Evolutionary conservation across 2,329 filamentous ascomycete genomes (phyloP), one percentile per base, ranked within the genome.

Genomic region (Clarireedia paspali): DNA sequence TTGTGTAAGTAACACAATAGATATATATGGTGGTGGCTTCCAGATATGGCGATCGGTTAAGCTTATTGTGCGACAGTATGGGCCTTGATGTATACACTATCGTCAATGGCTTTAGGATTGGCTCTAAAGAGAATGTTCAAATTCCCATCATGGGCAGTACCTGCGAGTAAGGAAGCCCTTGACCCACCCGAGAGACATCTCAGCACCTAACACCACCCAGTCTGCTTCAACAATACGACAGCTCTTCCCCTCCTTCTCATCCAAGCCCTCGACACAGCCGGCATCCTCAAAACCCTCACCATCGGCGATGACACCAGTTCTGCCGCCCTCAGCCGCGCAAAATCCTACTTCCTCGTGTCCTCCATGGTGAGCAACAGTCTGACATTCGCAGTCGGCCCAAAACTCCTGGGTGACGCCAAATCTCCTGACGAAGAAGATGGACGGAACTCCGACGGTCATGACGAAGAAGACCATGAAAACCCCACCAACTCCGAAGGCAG

Each of bases 281-380:
- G 81, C 2, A 80, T 85, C 20, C 70, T 87, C 9, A 66, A 73
- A 24, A 67, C 72, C 2, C 71, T 85, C 17, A 67, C 75, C 2
- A 62, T 57, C 60, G 69, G 59, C 61, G 75, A 62, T 2, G 75
- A 67, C 73, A 78, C 61, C 66, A 72, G 71, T 2, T 61, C 69
- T 2, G 71, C 72, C 2, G 80, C 80, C 0, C 71, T 86, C 12
- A 75, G 79, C 53, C 73, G 83, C 7, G 82, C 82, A 7, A 81
- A 85, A 65, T 81, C 79, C 15, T 87, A 85, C 66, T 85, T 87
- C 63, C 70, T 87, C 5, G 77, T 87, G 57, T 85, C 82, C 60
- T 77, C 83, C 4, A 85, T 84, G 56, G 74, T 87, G 15, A 77
- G 76, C 47, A 85, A 82, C 63, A 80, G 77, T 52, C 69, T 87